Percentiles rank a stretch among this genome's conserved stretches.
These are phyloP conservation scores for Saksenaea vasiformis DNA, from an alignment of 371 early-diverging fungal genomes.

Conservation along the genomic window DNA sequence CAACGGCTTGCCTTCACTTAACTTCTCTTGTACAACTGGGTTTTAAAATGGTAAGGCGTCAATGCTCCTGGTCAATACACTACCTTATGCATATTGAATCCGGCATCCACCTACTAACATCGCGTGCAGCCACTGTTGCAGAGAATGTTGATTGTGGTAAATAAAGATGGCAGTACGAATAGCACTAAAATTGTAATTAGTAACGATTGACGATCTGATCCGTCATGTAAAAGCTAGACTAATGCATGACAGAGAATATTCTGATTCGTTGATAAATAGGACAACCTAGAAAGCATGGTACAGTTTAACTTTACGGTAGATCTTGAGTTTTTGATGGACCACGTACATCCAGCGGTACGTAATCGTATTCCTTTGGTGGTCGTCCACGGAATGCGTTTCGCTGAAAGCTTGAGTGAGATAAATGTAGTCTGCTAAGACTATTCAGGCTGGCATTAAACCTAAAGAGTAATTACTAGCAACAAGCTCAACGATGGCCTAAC, in stretches of 20 bases:
- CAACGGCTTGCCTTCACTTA: too few species aligned
- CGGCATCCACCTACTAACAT: slow-evolving; percentile 4
- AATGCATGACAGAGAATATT: background rate
- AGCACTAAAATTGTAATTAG: background rate
- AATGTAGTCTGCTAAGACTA: background rate
- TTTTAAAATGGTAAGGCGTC: too few species aligned
- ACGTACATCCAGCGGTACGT: slow-evolving; percentile 15
- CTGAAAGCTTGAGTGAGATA: slow-evolving; percentile 12
- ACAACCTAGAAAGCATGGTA: slow-evolving; percentile 21
- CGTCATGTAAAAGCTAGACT: slow-evolving; percentile 10
- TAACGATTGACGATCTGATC: slow-evolving; percentile 20
- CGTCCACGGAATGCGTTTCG: slow-evolving; percentile 18
- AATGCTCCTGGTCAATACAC: background rate
- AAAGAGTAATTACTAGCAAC: background rate
- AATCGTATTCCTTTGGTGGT: slow-evolving; percentile 15
- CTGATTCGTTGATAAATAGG: slow-evolving; percentile 1
- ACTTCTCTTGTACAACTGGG: too few species aligned
- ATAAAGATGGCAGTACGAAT: background rate
- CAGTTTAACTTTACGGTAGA: slow-evolving; percentile 33
- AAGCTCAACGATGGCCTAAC: slow-evolving; percentile 17
- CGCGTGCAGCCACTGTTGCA: background rate
- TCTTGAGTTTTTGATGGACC: slow-evolving; percentile 21
- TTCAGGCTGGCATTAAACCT: background rate
- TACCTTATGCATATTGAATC: background rate
- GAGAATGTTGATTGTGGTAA: slow-evolving; percentile 11